Percentiles rank a stretch among this genome's conserved stretches.
phyloP scores from a whole-genome alignment of 139 green algal species.

The Spirogloea muscicola region DNA sequence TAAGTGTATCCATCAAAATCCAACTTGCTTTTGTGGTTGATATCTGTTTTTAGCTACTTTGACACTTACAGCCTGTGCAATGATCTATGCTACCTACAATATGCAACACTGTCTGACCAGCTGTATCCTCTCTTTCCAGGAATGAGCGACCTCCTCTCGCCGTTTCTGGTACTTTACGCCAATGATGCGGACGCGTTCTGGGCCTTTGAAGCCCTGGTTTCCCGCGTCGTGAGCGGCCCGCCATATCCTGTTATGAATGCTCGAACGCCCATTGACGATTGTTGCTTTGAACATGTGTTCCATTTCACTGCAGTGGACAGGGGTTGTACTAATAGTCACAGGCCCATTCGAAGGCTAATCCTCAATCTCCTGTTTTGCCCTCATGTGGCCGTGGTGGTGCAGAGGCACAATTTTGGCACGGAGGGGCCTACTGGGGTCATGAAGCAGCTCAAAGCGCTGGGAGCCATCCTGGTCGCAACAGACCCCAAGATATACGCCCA shows the following conservation, averaged over 20 bases:
- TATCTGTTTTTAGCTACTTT: too few relatives aligned
- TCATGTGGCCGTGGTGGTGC: conserved; percentile 50
- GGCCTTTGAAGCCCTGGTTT: conserved; percentile 75
- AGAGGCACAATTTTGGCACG: conserved; percentile 49
- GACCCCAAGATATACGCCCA: conserved; percentile 20
- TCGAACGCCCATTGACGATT: too few relatives aligned
- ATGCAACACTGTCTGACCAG: conserved; percentile 66
- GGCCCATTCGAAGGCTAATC: too few relatives aligned
- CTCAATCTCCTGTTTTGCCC: too few relatives aligned
- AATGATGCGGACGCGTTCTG: conserved; percentile 77
- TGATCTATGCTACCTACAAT: conserved; percentile 71
- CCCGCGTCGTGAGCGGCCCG: conserved; percentile 29
- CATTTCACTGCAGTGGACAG: too few relatives aligned
- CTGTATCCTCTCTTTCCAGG: conserved; percentile 44
- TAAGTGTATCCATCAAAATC: too few relatives aligned
- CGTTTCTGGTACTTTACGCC: conserved; percentile 68
- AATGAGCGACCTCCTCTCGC: conserved; percentile 78
- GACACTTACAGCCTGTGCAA: too few relatives aligned
- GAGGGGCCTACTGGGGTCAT: conserved; percentile 22
- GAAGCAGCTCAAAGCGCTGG: conserved; percentile 10
- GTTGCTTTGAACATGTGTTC: too few relatives aligned
- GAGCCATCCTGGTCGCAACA: not conserved
- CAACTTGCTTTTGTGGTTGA: too few relatives aligned
- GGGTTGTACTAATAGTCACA: too few relatives aligned
- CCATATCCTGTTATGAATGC: too few relatives aligned